These are phyloP conservation scores for Annulohypoxylon bovei DNA, from an alignment of 495 filamentous ascomycete species.

Conservation along the genomic window DNA sequence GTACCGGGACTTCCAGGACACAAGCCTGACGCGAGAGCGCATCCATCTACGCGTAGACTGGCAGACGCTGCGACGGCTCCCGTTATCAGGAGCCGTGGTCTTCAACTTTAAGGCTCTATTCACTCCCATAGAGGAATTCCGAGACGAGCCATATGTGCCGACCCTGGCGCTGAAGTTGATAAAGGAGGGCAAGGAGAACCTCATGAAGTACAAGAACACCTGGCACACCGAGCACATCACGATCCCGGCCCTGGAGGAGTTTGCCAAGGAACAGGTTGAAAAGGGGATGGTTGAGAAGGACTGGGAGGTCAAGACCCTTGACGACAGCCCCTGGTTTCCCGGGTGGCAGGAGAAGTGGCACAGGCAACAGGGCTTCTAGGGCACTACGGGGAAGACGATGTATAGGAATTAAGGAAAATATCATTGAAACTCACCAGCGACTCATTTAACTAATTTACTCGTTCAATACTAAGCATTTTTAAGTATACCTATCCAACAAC, in stretches of 20 bases:
- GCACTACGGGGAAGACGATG: not conserved
- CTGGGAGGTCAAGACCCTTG: conserved; percentile 81
- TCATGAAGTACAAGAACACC: conserved; percentile 88
- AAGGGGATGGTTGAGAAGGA: conserved; percentile 67
- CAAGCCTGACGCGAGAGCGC: conserved; percentile 65
- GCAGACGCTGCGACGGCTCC: conserved; percentile 87
- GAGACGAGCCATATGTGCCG: conserved; percentile 79
- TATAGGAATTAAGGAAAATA: not conserved
- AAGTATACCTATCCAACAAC: not conserved
- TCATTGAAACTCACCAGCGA: not conserved
- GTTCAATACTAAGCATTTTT: not conserved
- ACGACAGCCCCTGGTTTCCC: conserved; percentile 83
- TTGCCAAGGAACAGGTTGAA: conserved; percentile 73
- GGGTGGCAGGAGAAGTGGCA: conserved; percentile 90
- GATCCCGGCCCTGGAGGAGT: conserved; percentile 73
- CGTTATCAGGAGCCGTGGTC: conserved; percentile 76
- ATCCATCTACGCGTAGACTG: conserved; percentile 86
- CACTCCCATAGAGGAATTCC: conserved; percentile 76
- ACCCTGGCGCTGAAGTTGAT: conserved; percentile 73
- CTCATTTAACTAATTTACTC: conserved; percentile 3
- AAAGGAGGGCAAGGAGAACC: conserved; percentile 73
- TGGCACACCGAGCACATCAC: conserved; percentile 84
- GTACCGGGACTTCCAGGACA: conserved; percentile 65
- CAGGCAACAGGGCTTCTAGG: conserved; percentile 72
- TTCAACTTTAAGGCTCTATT: conserved; percentile 96